A percentile compares a stretch with the other conserved stretches of the same genome.
These are phyloP conservation scores for Stagonosporopsis cucurbitacearum DNA, from an alignment of 2,329 filamentous ascomycete species.

Conservation along the genomic window DNA sequence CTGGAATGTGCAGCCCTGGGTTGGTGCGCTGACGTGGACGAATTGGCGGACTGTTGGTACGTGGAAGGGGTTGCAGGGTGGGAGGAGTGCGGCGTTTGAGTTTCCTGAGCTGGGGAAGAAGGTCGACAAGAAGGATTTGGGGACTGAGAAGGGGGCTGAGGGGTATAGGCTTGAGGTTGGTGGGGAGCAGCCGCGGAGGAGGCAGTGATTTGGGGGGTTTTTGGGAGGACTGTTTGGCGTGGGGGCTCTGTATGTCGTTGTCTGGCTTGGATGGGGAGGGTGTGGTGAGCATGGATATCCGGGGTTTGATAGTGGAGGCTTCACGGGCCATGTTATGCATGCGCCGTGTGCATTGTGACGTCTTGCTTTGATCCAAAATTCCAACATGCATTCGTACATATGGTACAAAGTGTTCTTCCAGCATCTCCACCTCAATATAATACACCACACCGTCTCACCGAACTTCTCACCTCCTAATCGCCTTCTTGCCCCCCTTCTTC, in stretches of 20 bases:
- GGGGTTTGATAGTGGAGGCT: not conserved
- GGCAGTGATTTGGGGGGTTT: not conserved
- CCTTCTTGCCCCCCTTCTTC: slow-evolving; percentile 39
- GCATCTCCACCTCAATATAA: not conserved
- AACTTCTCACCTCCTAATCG: slow-evolving; percentile 29
- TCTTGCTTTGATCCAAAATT: not conserved
- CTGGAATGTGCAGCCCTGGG: slow-evolving; percentile 98
- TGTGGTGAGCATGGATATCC: not conserved
- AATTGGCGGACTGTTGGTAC: slow-evolving; percentile 56
- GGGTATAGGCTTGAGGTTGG: slow-evolving; percentile 53
- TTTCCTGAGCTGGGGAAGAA: slow-evolving; percentile 75
- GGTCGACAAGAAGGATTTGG: slow-evolving; percentile 56
- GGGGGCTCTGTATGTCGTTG: not conserved
- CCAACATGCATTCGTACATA: slow-evolving; percentile 3
- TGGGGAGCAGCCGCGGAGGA: slow-evolving; percentile 36
- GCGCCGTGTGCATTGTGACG: not conserved
- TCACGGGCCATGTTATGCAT: not conserved
- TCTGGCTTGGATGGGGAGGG: not conserved
- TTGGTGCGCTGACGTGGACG: slow-evolving; percentile 84
- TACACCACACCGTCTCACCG: not conserved
- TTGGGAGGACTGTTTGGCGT: no score
- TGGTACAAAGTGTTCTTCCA: not conserved
- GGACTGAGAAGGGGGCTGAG: slow-evolving; percentile 58
- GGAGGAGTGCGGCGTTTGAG: slow-evolving; percentile 68
- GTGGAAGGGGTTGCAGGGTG: slow-evolving; percentile 71